Conservation (phyloP, 768 basidiomycete species). For the Dendrothele bispora region DNA sequence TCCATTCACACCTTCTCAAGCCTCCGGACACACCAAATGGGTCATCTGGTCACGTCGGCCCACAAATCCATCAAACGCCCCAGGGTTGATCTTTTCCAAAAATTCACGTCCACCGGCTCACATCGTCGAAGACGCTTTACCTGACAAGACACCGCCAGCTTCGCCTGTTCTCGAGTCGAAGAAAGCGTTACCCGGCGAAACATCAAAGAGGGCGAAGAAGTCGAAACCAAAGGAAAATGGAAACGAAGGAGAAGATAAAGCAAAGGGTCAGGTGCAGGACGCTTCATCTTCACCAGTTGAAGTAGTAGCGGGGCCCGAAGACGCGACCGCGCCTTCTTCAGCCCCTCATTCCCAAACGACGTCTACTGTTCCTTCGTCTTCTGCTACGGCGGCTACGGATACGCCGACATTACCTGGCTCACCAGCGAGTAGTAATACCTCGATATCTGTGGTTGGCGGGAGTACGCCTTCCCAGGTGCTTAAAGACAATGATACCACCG, state of each 20-base stretch:
- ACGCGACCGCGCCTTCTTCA: slow-evolving; percentile 7
- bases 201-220: slow-evolving; percentile 1
- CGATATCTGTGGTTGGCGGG: slow-evolving; percentile 1
- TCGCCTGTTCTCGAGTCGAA: background rate
- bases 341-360: slow-evolving; percentile 2
- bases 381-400: slow-evolving; percentile 47
- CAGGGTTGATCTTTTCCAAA: slow-evolving; percentile 71
- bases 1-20: background rate
- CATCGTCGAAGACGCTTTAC: slow-evolving; percentile 59
- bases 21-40: slow-evolving; percentile 36
- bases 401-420: slow-evolving; percentile 41
- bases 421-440: slow-evolving; percentile 19
- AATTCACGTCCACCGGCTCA: slow-evolving; percentile 60
- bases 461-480: slow-evolving; percentile 9
- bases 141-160: slow-evolving; percentile 21
- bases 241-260: background rate
- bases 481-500: background rate
- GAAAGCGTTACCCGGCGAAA: slow-evolving; percentile 10
- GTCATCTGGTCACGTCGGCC: slow-evolving; percentile 79
- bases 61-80: slow-evolving; percentile 59
- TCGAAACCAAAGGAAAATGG: no score
- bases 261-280: background rate
- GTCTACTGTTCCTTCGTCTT: slow-evolving; percentile 5
- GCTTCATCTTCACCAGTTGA: slow-evolving; percentile 5
- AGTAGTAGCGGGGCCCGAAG: slow-evolving; percentile 1